Base-by-base conservation (phyloP, 2,329 filamentous ascomycete genomes). In the Parastagonospora nodorum region DNA sequence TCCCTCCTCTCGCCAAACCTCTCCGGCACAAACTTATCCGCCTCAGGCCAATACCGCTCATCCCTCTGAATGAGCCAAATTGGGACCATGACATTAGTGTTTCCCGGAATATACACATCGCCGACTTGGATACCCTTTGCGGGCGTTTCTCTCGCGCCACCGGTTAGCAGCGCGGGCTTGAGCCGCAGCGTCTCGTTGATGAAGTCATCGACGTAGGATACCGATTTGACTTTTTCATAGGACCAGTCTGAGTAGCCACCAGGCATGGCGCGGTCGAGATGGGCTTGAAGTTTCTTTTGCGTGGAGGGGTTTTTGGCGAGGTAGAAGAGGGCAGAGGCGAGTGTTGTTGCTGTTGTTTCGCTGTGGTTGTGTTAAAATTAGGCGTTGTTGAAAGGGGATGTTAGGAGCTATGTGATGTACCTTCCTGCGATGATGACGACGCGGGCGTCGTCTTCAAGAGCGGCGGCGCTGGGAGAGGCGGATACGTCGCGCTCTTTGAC, bases 121-220 rank as follows among this genome's bases (percentile, higher is more conserved):
- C 47, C 57, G 15, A 58, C 55, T 35, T 74, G 56, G 0, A 75
- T 36, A 4, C 73, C 73, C 30, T 68, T 44, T 1, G 63, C 48
- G 7, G 77, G 77, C 1, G 77, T 78, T 6, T 69, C 58, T 2
- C 77, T 72, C 4, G 65, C 64, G 5, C 64, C 61, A 4, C 72
- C 74, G n/a, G 64, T 65, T 2, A 73, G 57, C 0, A 76, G 47
- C 0, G 74, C 65, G 0, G 76, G 74, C n/a, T 75, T 71, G 8
- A 79, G 53, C 0, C 77, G 63, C 40, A 75, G 61, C 0, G 69
- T 71, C 48, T 77, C 74, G 36, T 55, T 69, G 45, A 69, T 58
- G 15, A 64, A 44, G 44, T 72, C 64, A 49, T 74, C 69, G 2
- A 75, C 19, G 44, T 68, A 72, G 5, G 53, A 46, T 14, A 74